Percentiles rank a stretch among this genome's conserved stretches.
Conservation (phyloP, 1,284 basidiomycete genomes). For the Boletellus sp. region DNA sequence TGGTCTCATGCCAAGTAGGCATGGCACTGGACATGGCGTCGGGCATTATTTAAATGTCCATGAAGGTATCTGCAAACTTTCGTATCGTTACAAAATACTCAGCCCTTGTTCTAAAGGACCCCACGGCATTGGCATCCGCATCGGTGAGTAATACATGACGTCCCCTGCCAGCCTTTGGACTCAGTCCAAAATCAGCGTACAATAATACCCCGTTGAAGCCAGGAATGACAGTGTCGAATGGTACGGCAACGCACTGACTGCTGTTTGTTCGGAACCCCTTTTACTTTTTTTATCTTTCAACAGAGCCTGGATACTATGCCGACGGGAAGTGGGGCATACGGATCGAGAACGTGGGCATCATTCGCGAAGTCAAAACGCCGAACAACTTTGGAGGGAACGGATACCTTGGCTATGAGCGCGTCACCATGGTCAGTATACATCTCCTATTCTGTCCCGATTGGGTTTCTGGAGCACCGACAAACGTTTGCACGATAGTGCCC, state of each 20-base stretch:
- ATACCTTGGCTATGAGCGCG: conserved; percentile 78
- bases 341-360: conserved; percentile 86
- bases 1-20: conserved; percentile 40
- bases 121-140: conserved; percentile 81
- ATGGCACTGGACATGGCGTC: conserved; percentile 93
- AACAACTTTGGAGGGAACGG: conserved; percentile 88
- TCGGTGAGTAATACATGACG: conserved; percentile 41
- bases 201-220: conserved; percentile 71
- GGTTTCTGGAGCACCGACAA: conserved; percentile 3
- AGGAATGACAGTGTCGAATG: conserved; percentile 90
- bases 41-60: conserved; percentile 93
- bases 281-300: background rate
- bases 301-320: conserved; percentile 90
- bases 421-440: conserved; percentile 65
- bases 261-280: background rate
- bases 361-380: conserved; percentile 67
- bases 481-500: conserved; percentile 56
- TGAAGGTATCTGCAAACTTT: conserved; percentile 49
- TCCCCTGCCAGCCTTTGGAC: background rate
- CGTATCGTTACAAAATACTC: background rate
- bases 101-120: conserved; percentile 47
- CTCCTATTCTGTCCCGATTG: too few relatives aligned
- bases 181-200: conserved; percentile 41
- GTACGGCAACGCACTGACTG: too few relatives aligned
- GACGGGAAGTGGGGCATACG: conserved; percentile 93